Evolutionary conservation across 306 rosid species (phyloP), one percentile per base, ranked within the genome.

Genomic region (Morella rubra): DNA sequence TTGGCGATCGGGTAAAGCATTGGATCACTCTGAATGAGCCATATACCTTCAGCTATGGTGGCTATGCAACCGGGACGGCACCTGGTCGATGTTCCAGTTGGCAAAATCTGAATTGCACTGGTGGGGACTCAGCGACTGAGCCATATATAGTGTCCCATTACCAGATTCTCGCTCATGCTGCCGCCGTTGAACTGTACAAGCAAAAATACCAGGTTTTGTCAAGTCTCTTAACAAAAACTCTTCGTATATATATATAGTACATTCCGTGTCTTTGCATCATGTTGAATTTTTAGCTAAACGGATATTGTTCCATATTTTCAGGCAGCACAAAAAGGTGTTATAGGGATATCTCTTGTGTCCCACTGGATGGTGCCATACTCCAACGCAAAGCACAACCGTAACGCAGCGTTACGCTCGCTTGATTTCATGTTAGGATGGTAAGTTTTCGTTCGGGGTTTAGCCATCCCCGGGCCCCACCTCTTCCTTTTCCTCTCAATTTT

Each of bases 11-110:
- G 73, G 86, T 83, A 15, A 83, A 83, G 76, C 76, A 83, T 11
- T 79, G 85, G 85, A 81, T 81, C 75, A 81, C 81, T 5, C 56
- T 81, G 13, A 77, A 81, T 41, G 78, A 81, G 81, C 83, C 81
- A 16, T 45, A 15, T 11, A 71, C 27, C 22, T 67, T 2, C 8
- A 76, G 49, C 41, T 59, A 37, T 20, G 76, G 41, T 44, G 84
- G 86, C 47, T 82, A 77, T 73, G 85, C 55, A 40, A 9, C 7
- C 0, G 79, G 79, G 50, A 4, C 55, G 19, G 81, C 85, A 1
- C 85, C 79, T 0, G 78, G 78, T 42, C 79, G 78, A 41, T 80
- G 87, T 61, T 82, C 82, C 0, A 10, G 37, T 0, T 82, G 82
- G n/a, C n/a, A n/a, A n/a, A n/a, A n/a, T n/a, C n/a, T n/a, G n/a